These are phyloP conservation scores for Urostyla sp. DNA, from an alignment of 73 alveolate genomes.

Conservation along the genomic window DNA sequence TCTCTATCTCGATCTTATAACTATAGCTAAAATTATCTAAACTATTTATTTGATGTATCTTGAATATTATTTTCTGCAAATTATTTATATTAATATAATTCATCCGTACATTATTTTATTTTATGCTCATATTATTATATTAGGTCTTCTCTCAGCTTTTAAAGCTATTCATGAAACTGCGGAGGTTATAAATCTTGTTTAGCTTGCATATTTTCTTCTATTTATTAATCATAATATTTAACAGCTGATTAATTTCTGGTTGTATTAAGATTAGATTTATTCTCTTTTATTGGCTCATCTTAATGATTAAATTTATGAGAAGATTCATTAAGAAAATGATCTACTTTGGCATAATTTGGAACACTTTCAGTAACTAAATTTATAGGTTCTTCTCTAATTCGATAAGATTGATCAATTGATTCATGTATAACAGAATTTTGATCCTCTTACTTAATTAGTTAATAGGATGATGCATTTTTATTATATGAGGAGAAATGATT, in stretches of 20 bases:
- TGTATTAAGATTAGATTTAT: not conserved
- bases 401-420: too few relatives aligned
- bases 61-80: too few relatives aligned
- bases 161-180: conserved; percentile 38
- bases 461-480: too few relatives aligned
- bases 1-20: too few relatives aligned
- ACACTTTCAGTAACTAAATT: conserved; percentile 25
- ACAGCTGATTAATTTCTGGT: not conserved
- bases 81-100: conserved; percentile 5
- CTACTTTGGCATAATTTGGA: conserved; percentile 41
- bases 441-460: too few relatives aligned
- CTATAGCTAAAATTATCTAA: too few relatives aligned
- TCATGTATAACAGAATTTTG: too few relatives aligned
- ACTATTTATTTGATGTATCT: too few relatives aligned
- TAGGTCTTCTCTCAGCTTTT: conserved; percentile 29
- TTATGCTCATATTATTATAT: conserved; percentile 25
- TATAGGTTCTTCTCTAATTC: conserved; percentile 1
- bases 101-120: not conserved
- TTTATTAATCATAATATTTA: not conserved
- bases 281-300: not conserved
- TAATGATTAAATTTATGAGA: too few relatives aligned
- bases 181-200: not conserved
- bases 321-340: too few relatives aligned
- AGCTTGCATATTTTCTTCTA: not conserved
- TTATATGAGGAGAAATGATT: too few relatives aligned